Conservation (phyloP, 257 asterid genomes). For the Ilex aquifolium region DNA sequence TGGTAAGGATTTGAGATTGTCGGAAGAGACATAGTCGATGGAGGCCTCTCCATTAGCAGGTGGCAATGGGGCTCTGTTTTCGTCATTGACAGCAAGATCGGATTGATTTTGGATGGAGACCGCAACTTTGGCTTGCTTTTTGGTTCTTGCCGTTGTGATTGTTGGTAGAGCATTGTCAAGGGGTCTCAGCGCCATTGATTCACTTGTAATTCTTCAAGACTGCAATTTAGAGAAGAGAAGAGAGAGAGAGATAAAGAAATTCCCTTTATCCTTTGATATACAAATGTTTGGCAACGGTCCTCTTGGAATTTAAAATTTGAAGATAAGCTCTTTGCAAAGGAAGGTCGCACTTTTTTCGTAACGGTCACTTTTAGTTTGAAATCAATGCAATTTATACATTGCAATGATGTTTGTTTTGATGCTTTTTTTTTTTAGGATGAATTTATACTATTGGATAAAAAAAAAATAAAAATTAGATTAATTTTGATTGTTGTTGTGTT, state of each 20-base stretch:
- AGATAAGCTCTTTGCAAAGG: neutral
- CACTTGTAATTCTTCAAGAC: neutral
- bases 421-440: too few relatives aligned
- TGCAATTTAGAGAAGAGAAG: slow-evolving; percentile 1
- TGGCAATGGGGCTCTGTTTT: slow-evolving; percentile 51
- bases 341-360: slow-evolving; percentile 10
- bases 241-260: slow-evolving; percentile 19
- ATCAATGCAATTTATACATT: too few relatives aligned
- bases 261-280: slow-evolving; percentile 18
- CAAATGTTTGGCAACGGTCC: slow-evolving; percentile 58
- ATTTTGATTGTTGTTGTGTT: too few relatives aligned
- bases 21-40: slow-evolving; percentile 68
- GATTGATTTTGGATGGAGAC: slow-evolving; percentile 34
- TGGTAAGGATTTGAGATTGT: slow-evolving; percentile 44
- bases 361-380: slow-evolving; percentile 35
- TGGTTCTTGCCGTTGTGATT: slow-evolving; percentile 56
- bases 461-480: too few relatives aligned
- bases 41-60: slow-evolving; percentile 41
- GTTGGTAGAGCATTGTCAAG: slow-evolving; percentile 71
- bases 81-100: slow-evolving; percentile 55
- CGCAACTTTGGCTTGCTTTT: slow-evolving; percentile 56
- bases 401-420: too few relatives aligned
- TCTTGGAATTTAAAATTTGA: slow-evolving; percentile 45
- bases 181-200: slow-evolving; percentile 75
- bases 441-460: too few relatives aligned